Percentiles rank a stretch among this genome's conserved stretches.
Conservation (phyloP, 176 grass and related monocot genomes). For the Aechmea fasciata region DNA sequence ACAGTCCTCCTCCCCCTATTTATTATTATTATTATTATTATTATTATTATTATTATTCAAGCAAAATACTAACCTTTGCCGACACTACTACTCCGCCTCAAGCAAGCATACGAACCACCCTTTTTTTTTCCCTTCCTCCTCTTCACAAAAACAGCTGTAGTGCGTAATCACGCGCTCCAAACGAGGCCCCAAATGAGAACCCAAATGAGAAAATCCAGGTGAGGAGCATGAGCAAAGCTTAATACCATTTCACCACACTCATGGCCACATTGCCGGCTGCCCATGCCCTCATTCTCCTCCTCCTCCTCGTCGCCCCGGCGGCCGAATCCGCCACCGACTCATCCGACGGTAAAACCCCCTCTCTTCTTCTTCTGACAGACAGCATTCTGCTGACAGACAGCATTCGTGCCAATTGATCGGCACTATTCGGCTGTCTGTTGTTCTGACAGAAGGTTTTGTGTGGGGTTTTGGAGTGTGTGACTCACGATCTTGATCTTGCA, state of each 20-base stretch:
- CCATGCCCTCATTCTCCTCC: not conserved
- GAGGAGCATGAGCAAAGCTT: no score
- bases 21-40: no score
- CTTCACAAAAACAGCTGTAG: no score
- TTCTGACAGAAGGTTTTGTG: not conserved
- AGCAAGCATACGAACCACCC: not conserved
- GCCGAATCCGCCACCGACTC: not conserved
- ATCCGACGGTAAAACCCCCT: not conserved
- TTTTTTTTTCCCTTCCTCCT: no score
- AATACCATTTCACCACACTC: not conserved
- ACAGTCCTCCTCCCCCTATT: not conserved
- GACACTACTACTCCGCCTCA: not conserved
- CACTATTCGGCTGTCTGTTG: not conserved
- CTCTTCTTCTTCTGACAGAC: not conserved
- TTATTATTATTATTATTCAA: not conserved
- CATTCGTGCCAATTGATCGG: no score
- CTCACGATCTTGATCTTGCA: conserved; percentile 38
- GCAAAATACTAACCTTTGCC: not conserved
- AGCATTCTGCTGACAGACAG: not conserved
- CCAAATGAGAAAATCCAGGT: no score
- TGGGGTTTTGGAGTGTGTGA: not conserved
- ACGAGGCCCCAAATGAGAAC: no score
- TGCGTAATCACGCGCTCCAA: no score
- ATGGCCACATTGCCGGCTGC: not conserved
- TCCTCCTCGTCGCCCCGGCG: not conserved